Evolutionary conservation across 164 flowering plant genomes (phyloP).

Genomic region (Vitis labrusca): DNA sequence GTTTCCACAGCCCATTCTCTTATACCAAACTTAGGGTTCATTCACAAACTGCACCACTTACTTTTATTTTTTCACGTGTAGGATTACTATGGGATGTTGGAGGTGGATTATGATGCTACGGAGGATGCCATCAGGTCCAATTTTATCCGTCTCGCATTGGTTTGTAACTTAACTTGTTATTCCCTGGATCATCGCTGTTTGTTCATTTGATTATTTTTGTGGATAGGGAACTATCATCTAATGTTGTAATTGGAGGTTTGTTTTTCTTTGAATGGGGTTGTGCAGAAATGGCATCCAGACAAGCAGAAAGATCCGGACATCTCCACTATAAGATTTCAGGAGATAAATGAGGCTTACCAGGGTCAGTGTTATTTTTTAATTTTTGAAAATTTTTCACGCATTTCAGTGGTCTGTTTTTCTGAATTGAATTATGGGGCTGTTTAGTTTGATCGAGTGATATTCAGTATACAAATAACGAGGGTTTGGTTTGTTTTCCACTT

Average conservation of each 20-base stretch:
- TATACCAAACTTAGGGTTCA: background rate
- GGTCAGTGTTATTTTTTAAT: conserved; percentile 37
- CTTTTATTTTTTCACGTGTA: conserved; percentile 12
- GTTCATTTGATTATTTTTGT: background rate
- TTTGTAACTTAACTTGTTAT: conserved; percentile 23
- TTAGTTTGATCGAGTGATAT: too few relatives aligned
- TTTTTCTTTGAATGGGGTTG: background rate
- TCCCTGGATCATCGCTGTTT: conserved; percentile 3
- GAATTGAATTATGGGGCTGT: too few relatives aligned
- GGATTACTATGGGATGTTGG: conserved; percentile 82
- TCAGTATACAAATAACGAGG: too few relatives aligned
- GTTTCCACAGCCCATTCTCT: background rate
- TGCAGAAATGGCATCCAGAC: conserved; percentile 97
- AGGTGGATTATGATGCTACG: conserved; percentile 80
- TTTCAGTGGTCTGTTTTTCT: background rate
- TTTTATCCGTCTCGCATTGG: conserved; percentile 90
- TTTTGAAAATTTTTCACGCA: background rate
- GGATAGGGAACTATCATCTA: background rate
- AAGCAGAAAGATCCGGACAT: conserved; percentile 63
- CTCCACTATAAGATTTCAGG: conserved; percentile 81
- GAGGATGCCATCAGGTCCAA: conserved; percentile 88
- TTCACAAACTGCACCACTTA: background rate
- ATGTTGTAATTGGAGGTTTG: background rate
- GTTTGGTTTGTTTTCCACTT: too few relatives aligned
- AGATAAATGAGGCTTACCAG: conserved; percentile 92